phyloP scores from a whole-genome alignment of 805 yeast genomes.

The Suhomyces pyralidae region DNA sequence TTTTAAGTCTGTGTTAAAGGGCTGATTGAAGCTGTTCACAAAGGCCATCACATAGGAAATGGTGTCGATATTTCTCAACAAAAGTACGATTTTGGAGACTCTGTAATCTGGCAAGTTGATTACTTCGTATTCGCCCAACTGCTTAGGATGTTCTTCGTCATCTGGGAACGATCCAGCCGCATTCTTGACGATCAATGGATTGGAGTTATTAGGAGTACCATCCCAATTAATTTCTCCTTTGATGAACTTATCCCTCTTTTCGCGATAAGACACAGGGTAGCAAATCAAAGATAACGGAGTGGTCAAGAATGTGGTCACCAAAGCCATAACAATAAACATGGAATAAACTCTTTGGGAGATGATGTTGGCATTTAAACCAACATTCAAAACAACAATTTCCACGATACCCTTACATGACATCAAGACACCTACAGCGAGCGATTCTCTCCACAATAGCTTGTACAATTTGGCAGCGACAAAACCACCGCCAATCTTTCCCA shows the following conservation, averaged over 20 bases:
- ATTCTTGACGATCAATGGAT: conserved; percentile 1
- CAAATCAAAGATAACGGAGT: conserved; percentile 65
- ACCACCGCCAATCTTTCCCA: conserved; percentile 69
- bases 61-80: conserved; percentile 31
- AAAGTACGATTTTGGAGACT: conserved; percentile 23
- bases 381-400: conserved; percentile 73
- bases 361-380: conserved; percentile 71
- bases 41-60: conserved; percentile 34
- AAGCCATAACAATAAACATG: conserved; percentile 82
- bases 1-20: conserved; percentile 30
- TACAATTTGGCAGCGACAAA: conserved; percentile 57
- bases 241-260: conserved; percentile 38
- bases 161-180: conserved; percentile 6
- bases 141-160: not conserved
- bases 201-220: conserved; percentile 16
- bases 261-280: conserved; percentile 63
- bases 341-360: conserved; percentile 64
- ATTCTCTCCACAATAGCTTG: conserved; percentile 70
- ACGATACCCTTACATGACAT: conserved; percentile 91
- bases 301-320: conserved; percentile 73
- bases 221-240: conserved; percentile 25
- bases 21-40: conserved; percentile 22
- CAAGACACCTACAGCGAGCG: conserved; percentile 70
- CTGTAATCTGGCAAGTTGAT: conserved; percentile 18
- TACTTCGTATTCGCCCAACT: conserved; percentile 8